Evolutionary conservation across 768 basidiomycete species (phyloP), one percentile per base, ranked within the genome.

Genomic region (Suillus variegatus): DNA sequence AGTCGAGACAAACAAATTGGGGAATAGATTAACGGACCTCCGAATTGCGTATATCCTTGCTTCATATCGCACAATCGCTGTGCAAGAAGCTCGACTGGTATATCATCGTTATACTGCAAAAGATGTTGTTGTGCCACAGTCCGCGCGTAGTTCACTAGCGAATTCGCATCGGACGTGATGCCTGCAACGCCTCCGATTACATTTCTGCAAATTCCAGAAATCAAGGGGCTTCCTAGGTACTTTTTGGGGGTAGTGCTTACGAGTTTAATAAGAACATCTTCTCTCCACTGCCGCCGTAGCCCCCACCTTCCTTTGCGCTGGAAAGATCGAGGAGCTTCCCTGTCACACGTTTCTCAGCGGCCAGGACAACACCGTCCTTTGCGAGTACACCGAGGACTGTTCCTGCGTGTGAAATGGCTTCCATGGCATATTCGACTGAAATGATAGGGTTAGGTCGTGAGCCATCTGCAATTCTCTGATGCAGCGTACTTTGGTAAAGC

Each of bases 351-450:
- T 97, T 97, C 85, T 99, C 93, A 7, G 92, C 95, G 0, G 93
- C 95, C 3, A 97, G 83, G 10, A 97, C 93, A 20, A 97, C 92
- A 0, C 95, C 95, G 68, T 95, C 92, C 71, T 88, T 91, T 36
- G 95, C 94, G 36, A 96, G 84, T 64, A 96, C 90, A 49, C 94
- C 95, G n/a, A 97, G 86, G 54, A 97, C 95, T 49, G 94, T 93
- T 62, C 94, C 94, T 22, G 94, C 95, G 73, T 95, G 92, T 36
- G 95, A 97, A 83, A 99, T 98, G 65, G 95, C 95, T 76, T 99
- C 97, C 94, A 99, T 97, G 52, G 97, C 97, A 86, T 99, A 99
- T 82, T 99, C 97, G 82, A 99, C 97, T 97, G 71, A 57, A 40
- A 56, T 61, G 47, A 69, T 63, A 52, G 63, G 36, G 32, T 47